phyloP scores from a whole-genome alignment of 352 stramenopile genomes.

The Phytophthora hybrid region DNA sequence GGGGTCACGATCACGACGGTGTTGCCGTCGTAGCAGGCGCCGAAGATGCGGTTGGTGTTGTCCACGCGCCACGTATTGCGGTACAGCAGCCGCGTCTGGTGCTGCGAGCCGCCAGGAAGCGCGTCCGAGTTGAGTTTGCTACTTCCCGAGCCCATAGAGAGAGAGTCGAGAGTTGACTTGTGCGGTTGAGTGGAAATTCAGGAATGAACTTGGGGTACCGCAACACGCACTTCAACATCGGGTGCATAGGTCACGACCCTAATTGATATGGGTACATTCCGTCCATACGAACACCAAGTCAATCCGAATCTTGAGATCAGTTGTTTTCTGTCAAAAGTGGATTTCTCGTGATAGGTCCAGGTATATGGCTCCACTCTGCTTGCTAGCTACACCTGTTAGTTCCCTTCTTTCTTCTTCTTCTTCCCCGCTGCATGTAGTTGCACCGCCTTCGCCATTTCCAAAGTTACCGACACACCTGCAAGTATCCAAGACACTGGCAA shows the following conservation, averaged over 20 bases:
- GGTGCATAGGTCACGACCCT: constrained; percentile 10
- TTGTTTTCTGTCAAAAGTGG: neutral
- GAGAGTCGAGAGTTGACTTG: constrained; percentile 10
- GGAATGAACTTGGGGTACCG: constrained; percentile 14
- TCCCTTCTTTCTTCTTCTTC: neutral
- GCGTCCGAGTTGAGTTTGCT: constrained; percentile 28
- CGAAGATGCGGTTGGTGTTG: constrained; percentile 78
- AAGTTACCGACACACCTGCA: constrained; percentile 8
- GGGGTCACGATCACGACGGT: constrained; percentile 86
- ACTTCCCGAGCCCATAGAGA: constrained; percentile 27
- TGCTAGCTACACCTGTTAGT: constrained; percentile 8
- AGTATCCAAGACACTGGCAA: neutral
- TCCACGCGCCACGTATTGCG: constrained; percentile 67
- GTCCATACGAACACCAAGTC: constrained; percentile 27
- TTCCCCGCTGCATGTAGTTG: neutral
- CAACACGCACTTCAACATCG: constrained; percentile 26
- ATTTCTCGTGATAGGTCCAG: constrained; percentile 16
- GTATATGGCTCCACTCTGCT: constrained; percentile 25
- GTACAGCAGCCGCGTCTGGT: constrained; percentile 76
- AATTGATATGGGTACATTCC: constrained; percentile 24
- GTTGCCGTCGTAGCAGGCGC: constrained; percentile 82
- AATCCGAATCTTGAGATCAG: constrained; percentile 17
- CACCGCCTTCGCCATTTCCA: constrained; percentile 15
- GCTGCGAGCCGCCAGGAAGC: constrained; percentile 37
- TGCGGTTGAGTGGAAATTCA: constrained; percentile 26